phyloP scores from a whole-genome alignment of 805 yeast genomes.

The Priceomyces medius region DNA sequence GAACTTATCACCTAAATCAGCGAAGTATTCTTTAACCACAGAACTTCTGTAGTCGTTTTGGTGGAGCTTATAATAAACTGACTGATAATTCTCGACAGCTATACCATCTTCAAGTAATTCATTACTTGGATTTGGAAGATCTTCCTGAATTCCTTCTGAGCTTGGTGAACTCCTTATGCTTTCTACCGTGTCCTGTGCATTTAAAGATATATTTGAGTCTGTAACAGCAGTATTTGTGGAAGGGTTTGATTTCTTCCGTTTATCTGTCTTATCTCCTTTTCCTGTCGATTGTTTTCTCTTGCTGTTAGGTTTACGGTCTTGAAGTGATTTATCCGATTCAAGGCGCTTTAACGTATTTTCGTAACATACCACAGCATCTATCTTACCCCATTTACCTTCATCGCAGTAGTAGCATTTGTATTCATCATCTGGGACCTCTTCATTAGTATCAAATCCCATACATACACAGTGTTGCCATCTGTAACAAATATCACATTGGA shows the following conservation, averaged over 20 bases:
- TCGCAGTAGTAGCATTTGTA: slow-evolving; percentile 81
- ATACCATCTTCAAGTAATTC: slow-evolving; percentile 40
- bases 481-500: slow-evolving; percentile 89
- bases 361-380: slow-evolving; percentile 39
- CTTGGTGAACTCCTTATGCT: neutral
- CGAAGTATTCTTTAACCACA: slow-evolving; percentile 22
- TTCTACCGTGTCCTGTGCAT: neutral
- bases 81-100: slow-evolving; percentile 48
- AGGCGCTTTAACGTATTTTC: slow-evolving; percentile 29
- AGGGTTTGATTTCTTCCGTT: slow-evolving; percentile 11
- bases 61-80: slow-evolving; percentile 49
- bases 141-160: neutral
- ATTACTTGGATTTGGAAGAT: slow-evolving; percentile 43
- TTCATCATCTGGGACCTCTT: slow-evolving; percentile 74
- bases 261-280: slow-evolving; percentile 12
- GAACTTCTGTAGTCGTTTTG: slow-evolving; percentile 46
- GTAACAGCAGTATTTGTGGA: neutral
- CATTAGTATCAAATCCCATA: slow-evolving; percentile 69
- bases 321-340: slow-evolving; percentile 20
- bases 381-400: slow-evolving; percentile 38
- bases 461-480: slow-evolving; percentile 97
- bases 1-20: slow-evolving; percentile 21
- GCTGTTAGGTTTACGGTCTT: slow-evolving; percentile 1
- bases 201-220: neutral
- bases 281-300: slow-evolving; percentile 21